Percentiles rank a stretch among this genome's conserved stretches.
These are phyloP conservation scores for Russula vinacea DNA, from an alignment of 768 basidiomycete species.

Conservation along the genomic window DNA sequence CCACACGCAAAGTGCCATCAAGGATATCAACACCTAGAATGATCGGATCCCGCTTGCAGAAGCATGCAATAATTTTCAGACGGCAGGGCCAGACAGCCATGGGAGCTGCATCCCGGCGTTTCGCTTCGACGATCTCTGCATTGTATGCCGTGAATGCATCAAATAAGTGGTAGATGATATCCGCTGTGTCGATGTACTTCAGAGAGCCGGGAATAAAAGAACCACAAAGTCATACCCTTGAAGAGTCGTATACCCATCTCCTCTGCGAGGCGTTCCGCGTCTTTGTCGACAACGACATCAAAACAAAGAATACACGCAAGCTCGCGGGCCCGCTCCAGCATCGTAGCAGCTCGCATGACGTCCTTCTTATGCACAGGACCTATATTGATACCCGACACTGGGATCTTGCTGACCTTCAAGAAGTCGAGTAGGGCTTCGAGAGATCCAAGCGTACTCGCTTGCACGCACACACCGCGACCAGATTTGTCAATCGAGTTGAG, in stretches of 20 bases:
- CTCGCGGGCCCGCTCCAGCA: conserved; percentile 96
- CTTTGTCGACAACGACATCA: conserved; percentile 91
- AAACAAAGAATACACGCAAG: conserved; percentile 94
- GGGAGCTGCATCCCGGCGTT: conserved; percentile 85
- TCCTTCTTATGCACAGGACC: conserved; percentile 96
- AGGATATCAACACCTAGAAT: conserved; percentile 95
- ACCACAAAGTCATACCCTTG: conserved; percentile 58
- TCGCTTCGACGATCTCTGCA: conserved; percentile 87
- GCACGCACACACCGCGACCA: conserved; percentile 96
- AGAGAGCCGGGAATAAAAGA: background rate
- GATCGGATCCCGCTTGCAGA: conserved; percentile 96
- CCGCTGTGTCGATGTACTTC: conserved; percentile 53
- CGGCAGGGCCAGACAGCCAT: conserved; percentile 97
- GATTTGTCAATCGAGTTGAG: conserved; percentile 90
- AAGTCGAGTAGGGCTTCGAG: conserved; percentile 96
- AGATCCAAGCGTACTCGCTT: conserved; percentile 95
- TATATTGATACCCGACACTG: conserved; percentile 95
- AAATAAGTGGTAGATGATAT: conserved; percentile 98
- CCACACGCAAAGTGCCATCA: conserved; percentile 85
- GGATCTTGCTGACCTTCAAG: conserved; percentile 92
- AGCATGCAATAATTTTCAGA: conserved; percentile 88
- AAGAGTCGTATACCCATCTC: conserved; percentile 94
- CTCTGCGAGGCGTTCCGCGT: conserved; percentile 86
- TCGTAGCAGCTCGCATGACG: conserved; percentile 85
- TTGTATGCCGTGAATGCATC: conserved; percentile 96